Base-by-base conservation (phyloP, 768 basidiomycete species). In the Boletus rex-veris region DNA sequence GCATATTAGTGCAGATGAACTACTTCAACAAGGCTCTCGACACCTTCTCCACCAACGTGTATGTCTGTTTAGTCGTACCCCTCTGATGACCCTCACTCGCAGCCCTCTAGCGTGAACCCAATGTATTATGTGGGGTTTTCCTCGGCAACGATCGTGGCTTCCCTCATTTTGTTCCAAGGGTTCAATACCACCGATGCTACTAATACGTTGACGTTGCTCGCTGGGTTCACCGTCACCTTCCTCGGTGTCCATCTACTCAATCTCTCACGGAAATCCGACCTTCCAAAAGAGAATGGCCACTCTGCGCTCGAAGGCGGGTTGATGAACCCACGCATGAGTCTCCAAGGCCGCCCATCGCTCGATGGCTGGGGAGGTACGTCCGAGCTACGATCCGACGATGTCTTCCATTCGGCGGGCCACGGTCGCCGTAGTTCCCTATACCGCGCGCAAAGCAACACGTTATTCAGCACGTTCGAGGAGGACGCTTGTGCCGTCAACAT, bases 11-110 rank as follows among this genome's bases (percentile, higher is more conserved):
- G 21, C 92, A 93, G 72, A 92, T 95, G 90, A 90, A 91, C 71
- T 95, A 93, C 75, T 95, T 97, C 78, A 99, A 98, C 79, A 98
- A 98, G 69, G 96, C 95, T 0, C 79, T 98, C 48, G 95, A 98
- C 68, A 92, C 84, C 1, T 98, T 98, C 71, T 94, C 93, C 3
- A 97, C 95, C 41, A 98, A 98, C 66, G 91, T 98, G 93, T 96
- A 80, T 59, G 92, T 79, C 14, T 24, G 1, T 42, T 15, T 14
- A 26, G 10, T 46, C 12, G 54, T 33, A 16, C 14, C 45, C 5
- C 1, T 43, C 28, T 7, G 19, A 53, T 44, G 14, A 16, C 48
- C 30, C 54, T 51, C 37, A 54, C 19, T 9, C 21, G 41, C 31
- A 2, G 9, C 40, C 33, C 21, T 18, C 49, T 59, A 96, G 93